Evolutionary conservation across 148 eudicot species (phyloP).

Genomic region (Amaranthus palmeri): DNA sequence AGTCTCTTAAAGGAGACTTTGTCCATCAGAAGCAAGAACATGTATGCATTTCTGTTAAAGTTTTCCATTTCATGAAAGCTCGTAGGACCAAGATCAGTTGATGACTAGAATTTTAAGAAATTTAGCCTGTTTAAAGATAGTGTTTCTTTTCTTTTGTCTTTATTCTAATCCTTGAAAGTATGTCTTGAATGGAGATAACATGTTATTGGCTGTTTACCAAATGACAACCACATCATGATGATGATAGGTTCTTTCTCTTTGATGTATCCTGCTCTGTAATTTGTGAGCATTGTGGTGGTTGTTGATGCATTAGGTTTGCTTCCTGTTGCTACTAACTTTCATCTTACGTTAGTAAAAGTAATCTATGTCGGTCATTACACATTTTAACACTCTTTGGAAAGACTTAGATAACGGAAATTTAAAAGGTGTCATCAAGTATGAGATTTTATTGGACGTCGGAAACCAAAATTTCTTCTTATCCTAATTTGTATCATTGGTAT

Average conservation of each 20-base stretch:
- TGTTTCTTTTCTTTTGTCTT: background rate
- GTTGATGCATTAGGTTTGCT: conserved; percentile 1
- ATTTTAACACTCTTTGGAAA: background rate
- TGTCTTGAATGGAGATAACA: background rate
- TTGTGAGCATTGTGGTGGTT: background rate
- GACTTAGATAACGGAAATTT: background rate
- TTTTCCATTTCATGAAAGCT: background rate
- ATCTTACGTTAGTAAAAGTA: background rate
- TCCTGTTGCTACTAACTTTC: background rate
- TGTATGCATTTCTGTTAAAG: conserved; percentile 39
- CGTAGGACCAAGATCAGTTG: background rate
- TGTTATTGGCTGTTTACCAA: background rate
- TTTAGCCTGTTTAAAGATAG: background rate
- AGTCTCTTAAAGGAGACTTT: conserved; percentile 81
- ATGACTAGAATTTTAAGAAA: background rate
- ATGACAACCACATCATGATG: background rate
- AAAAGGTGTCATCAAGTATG: background rate
- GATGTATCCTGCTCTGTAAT: background rate
- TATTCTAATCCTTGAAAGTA: background rate
- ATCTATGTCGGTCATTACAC: background rate
- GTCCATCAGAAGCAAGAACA: conserved; percentile 64
- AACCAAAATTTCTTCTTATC: background rate
- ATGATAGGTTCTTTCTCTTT: background rate
- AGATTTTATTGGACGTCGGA: background rate
- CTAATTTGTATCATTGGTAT: background rate